phyloP scores from a whole-genome alignment of 768 basidiomycete genomes.

The Phylloporus sp. region DNA sequence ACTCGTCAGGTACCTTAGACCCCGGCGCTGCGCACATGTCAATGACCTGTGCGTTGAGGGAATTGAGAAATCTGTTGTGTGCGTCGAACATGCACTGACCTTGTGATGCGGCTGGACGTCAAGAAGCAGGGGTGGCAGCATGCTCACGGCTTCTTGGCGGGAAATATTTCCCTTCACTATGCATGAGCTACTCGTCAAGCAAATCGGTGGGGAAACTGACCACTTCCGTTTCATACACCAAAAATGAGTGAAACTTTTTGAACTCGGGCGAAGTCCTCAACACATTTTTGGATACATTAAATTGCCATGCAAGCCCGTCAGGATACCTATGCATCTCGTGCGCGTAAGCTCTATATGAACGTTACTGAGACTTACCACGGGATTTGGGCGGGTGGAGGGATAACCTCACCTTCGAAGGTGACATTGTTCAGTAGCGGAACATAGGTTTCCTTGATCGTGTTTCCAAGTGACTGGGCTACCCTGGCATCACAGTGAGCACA shows the following conservation, averaged over 20 bases:
- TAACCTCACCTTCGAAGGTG: slow-evolving; percentile 66
- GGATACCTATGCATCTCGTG: slow-evolving; percentile 65
- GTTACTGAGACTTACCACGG: slow-evolving; percentile 56
- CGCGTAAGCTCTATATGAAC: background rate
- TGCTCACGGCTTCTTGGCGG: slow-evolving; percentile 95
- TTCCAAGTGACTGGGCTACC: slow-evolving; percentile 69
- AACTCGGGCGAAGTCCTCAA: slow-evolving; percentile 86
- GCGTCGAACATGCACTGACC: slow-evolving; percentile 35
- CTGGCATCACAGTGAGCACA: slow-evolving; percentile 34
- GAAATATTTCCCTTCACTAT: slow-evolving; percentile 83
- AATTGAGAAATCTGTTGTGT: background rate
- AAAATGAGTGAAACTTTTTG: slow-evolving; percentile 91
- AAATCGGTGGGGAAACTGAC: slow-evolving; percentile 42
- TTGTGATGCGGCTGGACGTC: slow-evolving; percentile 91
- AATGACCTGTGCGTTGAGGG: slow-evolving; percentile 51
- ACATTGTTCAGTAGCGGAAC: slow-evolving; percentile 72
- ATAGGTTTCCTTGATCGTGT: slow-evolving; percentile 69
- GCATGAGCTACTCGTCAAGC: background rate
- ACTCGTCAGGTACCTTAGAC: slow-evolving; percentile 60
- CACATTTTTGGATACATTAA: slow-evolving; percentile 85
- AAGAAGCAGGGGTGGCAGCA: slow-evolving; percentile 95
- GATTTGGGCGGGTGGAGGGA: slow-evolving; percentile 78
- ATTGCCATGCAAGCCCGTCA: slow-evolving; percentile 92
- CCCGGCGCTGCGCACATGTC: slow-evolving; percentile 99
- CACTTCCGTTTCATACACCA: slow-evolving; percentile 97